Evolutionary conservation across 2,329 filamentous ascomycete genomes (phyloP).

Genomic region (Blastomyces percursus): DNA sequence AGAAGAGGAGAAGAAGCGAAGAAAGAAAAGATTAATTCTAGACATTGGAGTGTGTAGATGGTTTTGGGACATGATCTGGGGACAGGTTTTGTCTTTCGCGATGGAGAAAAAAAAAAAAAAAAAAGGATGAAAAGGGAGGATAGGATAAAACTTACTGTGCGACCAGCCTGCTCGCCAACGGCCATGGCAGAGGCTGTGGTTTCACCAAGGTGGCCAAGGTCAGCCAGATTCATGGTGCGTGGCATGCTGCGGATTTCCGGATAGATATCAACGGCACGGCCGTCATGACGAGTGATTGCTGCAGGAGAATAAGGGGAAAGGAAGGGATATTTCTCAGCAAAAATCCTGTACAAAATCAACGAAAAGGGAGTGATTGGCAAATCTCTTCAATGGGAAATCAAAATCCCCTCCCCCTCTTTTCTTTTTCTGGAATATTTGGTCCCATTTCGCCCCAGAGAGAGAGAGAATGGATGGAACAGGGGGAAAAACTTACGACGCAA

Average conservation of each 20-base stretch:
- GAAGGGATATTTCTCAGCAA: not conserved
- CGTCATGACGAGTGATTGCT: not conserved
- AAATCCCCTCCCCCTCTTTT: not conserved
- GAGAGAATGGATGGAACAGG: too few species aligned
- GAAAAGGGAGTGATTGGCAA: not conserved
- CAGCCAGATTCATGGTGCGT: not conserved
- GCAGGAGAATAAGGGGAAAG: not conserved
- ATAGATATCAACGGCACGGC: not conserved
- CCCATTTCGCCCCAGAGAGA: not conserved
- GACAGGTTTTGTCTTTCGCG: not conserved
- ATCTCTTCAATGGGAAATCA: too few species aligned
- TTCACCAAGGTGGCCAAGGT: not conserved
- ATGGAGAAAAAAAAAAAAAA: not conserved
- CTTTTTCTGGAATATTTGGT: not conserved
- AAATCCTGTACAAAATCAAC: not conserved
- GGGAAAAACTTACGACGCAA: slow-evolving; percentile 7
- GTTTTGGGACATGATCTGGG: too few species aligned
- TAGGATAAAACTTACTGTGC: not conserved
- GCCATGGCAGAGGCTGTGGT: not conserved
- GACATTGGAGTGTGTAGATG: not conserved
- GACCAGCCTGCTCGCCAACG: not conserved
- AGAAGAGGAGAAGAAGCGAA: not conserved
- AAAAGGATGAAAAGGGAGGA: not conserved
- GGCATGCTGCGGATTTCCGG: not conserved
- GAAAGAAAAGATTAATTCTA: not conserved